phyloP scores from a whole-genome alignment of 768 basidiomycete species.

The Lactifluus echinatus region DNA sequence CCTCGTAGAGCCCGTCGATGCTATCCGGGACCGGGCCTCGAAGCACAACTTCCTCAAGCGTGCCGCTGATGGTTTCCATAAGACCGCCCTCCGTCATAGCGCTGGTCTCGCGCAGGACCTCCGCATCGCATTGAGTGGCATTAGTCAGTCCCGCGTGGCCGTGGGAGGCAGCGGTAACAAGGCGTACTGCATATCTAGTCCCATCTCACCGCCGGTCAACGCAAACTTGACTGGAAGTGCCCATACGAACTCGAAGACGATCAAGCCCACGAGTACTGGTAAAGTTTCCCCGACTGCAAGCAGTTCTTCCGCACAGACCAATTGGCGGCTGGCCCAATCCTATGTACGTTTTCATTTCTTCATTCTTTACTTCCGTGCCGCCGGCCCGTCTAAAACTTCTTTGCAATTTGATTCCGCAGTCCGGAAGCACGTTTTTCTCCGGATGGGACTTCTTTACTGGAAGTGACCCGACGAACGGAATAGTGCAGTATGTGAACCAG shows the following conservation, averaged over 20 bases:
- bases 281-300: slow-evolving; percentile 19
- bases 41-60: slow-evolving; percentile 32
- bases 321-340: slow-evolving; percentile 44
- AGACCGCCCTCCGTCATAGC: slow-evolving; percentile 48
- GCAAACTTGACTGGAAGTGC: background rate
- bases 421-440: slow-evolving; percentile 69
- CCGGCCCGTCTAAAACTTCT: slow-evolving; percentile 11
- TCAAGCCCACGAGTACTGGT: slow-evolving; percentile 10
- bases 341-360: slow-evolving; percentile 37
- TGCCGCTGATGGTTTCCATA: slow-evolving; percentile 42
- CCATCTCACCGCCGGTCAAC: background rate
- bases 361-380: background rate
- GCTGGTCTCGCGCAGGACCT: slow-evolving; percentile 59
- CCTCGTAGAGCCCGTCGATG: slow-evolving; percentile 25
- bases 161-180: slow-evolving; percentile 13
- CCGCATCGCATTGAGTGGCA: slow-evolving; percentile 50
- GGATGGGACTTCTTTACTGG: slow-evolving; percentile 67
- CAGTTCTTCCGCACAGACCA: slow-evolving; percentile 20
- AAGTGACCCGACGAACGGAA: slow-evolving; percentile 71
- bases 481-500: slow-evolving; percentile 59
- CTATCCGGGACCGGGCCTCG: slow-evolving; percentile 19
- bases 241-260: background rate
- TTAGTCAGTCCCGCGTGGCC: slow-evolving; percentile 27
- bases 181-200: slow-evolving; percentile 20
- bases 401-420: slow-evolving; percentile 27